These are phyloP conservation scores for Posidonia oceanica DNA, from an alignment of 116 monocot species.

Conservation along the genomic window DNA sequence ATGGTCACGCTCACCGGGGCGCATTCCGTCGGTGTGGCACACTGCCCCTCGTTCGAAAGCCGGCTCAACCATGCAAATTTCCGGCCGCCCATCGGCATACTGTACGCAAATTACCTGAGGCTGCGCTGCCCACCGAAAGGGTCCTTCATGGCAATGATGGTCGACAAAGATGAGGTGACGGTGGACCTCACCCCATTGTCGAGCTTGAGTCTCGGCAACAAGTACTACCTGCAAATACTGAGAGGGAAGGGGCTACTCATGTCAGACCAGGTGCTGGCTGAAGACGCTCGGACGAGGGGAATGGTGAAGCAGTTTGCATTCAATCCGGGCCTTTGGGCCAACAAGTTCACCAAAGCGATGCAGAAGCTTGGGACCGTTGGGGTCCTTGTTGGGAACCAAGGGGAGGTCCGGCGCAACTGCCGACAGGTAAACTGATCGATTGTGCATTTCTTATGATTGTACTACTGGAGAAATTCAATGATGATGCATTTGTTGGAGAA, in stretches of 20 bases:
- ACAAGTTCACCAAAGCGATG: slow-evolving; percentile 30
- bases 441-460: too few species aligned
- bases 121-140: slow-evolving; percentile 11
- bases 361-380: slow-evolving; percentile 27
- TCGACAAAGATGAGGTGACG: background rate
- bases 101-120: slow-evolving; percentile 10
- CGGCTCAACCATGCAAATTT: slow-evolving; percentile 17
- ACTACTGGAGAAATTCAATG: too few species aligned
- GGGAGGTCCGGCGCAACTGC: slow-evolving; percentile 34
- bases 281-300: slow-evolving; percentile 3
- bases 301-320: slow-evolving; percentile 5
- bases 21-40: slow-evolving; percentile 29
- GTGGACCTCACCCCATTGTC: slow-evolving; percentile 5
- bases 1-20: slow-evolving; percentile 26
- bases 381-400: slow-evolving; percentile 24
- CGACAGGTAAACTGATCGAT: slow-evolving; percentile 24
- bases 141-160: background rate
- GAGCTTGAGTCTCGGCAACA: slow-evolving; percentile 8
- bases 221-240: slow-evolving; percentile 19
- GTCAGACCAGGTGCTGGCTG: slow-evolving; percentile 24
- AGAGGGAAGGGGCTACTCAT: slow-evolving; percentile 10
- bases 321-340: background rate
- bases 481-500: too few species aligned
- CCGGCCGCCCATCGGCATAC: background rate
- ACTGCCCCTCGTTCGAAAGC: slow-evolving; percentile 18